A percentile compares a stretch with the other conserved stretches of the same genome.
These are phyloP conservation scores for Stromatinia cepivora DNA, from an alignment of 2,329 filamentous ascomycete species.

Conservation along the genomic window DNA sequence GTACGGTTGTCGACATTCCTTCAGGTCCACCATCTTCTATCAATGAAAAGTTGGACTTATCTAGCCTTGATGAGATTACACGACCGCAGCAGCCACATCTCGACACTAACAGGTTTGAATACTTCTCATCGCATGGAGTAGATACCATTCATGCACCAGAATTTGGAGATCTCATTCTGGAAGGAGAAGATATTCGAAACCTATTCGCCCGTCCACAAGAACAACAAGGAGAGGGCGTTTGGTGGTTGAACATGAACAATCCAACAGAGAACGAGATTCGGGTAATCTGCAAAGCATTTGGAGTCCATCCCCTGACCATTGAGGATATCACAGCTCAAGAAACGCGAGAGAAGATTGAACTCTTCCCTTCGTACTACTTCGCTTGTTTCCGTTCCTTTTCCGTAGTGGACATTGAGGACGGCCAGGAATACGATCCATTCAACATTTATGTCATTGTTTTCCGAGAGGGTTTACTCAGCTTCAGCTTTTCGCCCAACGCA, in stretches of 20 bases:
- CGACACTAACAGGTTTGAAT: constrained; percentile 83
- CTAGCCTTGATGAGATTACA: constrained; percentile 32
- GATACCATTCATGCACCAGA: constrained; percentile 90
- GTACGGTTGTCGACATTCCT: constrained; percentile 57
- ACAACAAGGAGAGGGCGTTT: constrained; percentile 73
- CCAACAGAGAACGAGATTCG: constrained; percentile 86
- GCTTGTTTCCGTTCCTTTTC: constrained; percentile 95
- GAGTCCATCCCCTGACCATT: constrained; percentile 90
- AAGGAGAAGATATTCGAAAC: constrained; percentile 84
- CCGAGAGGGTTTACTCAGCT: constrained; percentile 90
- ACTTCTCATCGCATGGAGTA: constrained; percentile 94
- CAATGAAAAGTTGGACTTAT: constrained; percentile 55
- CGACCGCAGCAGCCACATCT: constrained; percentile 43
- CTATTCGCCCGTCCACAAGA: constrained; percentile 73
- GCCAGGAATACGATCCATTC: constrained; percentile 86
- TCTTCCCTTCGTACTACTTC: constrained; percentile 98
- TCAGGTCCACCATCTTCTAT: constrained; percentile 47
- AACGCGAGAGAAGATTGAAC: constrained; percentile 95
- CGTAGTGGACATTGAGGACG: constrained; percentile 71
- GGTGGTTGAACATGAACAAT: constrained; percentile 95
- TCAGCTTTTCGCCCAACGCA: constrained; percentile 84
- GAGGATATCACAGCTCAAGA: constrained; percentile 97
- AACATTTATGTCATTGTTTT: constrained; percentile 98
- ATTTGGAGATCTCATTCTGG: constrained; percentile 82
- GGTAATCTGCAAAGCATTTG: constrained; percentile 89